Conservation (phyloP, 371 early-diverging fungal species). For the Conidiobolus incongruus region DNA sequence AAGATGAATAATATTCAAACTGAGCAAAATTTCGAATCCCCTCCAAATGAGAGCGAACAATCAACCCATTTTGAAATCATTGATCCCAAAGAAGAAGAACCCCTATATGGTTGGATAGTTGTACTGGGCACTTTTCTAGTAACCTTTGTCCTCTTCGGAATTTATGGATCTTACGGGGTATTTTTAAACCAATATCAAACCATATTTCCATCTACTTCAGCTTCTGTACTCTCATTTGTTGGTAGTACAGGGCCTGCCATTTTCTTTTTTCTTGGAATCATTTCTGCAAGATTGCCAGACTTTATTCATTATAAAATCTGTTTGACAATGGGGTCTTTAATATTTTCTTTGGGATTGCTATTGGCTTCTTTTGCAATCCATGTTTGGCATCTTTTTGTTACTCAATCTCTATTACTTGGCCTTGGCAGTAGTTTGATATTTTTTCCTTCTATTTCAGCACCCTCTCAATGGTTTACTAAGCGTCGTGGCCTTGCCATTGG, state of each 20-base stretch:
- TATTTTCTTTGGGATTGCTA: background rate
- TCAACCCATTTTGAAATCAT: no score
- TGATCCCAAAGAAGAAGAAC: no score
- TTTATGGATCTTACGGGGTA: constrained; percentile 15
- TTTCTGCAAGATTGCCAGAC: constrained; percentile 1
- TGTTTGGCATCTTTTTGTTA: constrained; percentile 27
- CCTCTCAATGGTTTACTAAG: constrained; percentile 52
- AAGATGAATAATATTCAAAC: no score
- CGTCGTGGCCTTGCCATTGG: constrained; percentile 51
- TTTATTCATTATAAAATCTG: background rate
- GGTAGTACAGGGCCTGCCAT: background rate
- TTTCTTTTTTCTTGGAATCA: background rate
- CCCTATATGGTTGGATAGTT: constrained; percentile 18
- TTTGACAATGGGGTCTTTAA: background rate
- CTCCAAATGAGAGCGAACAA: no score
- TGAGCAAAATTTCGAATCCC: no score
- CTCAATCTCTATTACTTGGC: constrained; percentile 24
- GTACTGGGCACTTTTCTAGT: constrained; percentile 14
- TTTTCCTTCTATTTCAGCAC: constrained; percentile 28
- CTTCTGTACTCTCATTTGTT: background rate
- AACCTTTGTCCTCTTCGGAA: constrained; percentile 18
- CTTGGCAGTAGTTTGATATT: constrained; percentile 24
- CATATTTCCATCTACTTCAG: background rate
- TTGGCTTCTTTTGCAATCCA: constrained; percentile 4
- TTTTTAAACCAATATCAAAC: constrained; percentile 14